These are phyloP conservation scores for Fusarium sp. DNA, from an alignment of 2,329 filamentous ascomycete genomes.

Conservation along the genomic window DNA sequence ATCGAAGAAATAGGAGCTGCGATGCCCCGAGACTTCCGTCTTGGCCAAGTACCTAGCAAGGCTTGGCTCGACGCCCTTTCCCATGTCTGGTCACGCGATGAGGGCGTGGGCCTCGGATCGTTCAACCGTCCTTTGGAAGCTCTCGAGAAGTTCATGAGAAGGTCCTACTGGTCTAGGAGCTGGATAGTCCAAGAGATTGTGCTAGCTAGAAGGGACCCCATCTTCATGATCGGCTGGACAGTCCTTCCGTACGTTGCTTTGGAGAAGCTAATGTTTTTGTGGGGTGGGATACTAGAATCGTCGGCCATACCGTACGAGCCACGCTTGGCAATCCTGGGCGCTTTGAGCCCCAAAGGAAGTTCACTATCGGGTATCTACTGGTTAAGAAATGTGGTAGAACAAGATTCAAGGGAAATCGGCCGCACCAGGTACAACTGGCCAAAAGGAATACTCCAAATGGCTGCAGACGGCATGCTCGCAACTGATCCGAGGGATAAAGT, in stretches of 20 bases:
- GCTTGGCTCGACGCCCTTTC: neutral
- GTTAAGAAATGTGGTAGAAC: neutral
- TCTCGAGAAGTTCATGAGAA: constrained; percentile 1
- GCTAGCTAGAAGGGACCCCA: neutral
- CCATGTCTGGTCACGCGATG: constrained; percentile 1
- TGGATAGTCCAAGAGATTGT: neutral
- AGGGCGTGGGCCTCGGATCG: neutral
- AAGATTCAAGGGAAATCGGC: neutral
- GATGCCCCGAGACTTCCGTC: neutral
- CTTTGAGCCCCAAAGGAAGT: neutral
- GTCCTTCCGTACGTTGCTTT: neutral
- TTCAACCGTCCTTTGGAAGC: neutral
- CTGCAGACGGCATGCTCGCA: neutral
- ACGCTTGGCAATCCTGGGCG: neutral
- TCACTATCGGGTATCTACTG: neutral
- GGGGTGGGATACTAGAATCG: neutral
- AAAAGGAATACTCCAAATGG: neutral
- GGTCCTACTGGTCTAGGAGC: neutral
- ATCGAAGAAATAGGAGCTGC: constrained; percentile 4
- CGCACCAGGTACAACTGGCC: neutral
- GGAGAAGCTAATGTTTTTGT: neutral
- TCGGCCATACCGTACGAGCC: neutral
- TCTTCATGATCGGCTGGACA: neutral
- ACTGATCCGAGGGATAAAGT: neutral
- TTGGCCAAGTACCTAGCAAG: constrained; percentile 3